Base-by-base conservation (phyloP, 1,139 yeast genomes). In the Meyerozyma sp. region DNA sequence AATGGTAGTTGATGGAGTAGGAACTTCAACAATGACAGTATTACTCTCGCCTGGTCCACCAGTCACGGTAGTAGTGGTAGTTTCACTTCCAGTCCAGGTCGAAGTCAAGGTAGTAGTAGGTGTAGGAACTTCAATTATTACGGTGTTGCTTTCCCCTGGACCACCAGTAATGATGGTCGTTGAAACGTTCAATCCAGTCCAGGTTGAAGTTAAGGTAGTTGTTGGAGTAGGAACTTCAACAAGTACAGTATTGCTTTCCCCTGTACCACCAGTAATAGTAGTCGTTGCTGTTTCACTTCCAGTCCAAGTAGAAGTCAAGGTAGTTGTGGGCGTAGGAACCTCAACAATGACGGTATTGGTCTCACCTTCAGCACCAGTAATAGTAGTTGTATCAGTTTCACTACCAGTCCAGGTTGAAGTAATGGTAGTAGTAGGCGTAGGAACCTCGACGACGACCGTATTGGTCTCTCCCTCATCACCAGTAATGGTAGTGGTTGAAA, bases 361-460 rank as follows among this genome's bases (percentile, higher is more conserved):
- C 2, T 46, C 47, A 9, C 39, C 42, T n/a, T 44, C 11, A 5
- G 16, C 44, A 8, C 41, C 46, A 2, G 48, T 40, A 16, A 32
- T 34, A 42, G 56, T 51, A 3, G 54, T 49, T 9, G 47, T 28
- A 7, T 20, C 13, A 6, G 51, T 45, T 5, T 28, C 23, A 3
- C 42, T 7, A 4, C 40, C 43, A 8, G 47, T 45, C 42, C 43
- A 43, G 10, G 49, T 44, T 14, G 11, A 6, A 7, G 49, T 46
- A 2, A 18, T 13, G 5, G 42, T 40, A 6, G 53, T 49, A 5
- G 50, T 47, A 13, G 46, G 48, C 14, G 45, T 40, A 4, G 64
- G 62, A 14, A 49, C 51, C 6, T 53, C 52, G 18, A 57, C 54
- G 38, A 51, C 42, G 3, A 59, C 57, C 5, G 56, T 48, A 37